A percentile compares a stretch with the other conserved stretches of the same genome.
Conservation (phyloP, 352 stramenopile genomes). For the Phytopythium kandeliae region DNA sequence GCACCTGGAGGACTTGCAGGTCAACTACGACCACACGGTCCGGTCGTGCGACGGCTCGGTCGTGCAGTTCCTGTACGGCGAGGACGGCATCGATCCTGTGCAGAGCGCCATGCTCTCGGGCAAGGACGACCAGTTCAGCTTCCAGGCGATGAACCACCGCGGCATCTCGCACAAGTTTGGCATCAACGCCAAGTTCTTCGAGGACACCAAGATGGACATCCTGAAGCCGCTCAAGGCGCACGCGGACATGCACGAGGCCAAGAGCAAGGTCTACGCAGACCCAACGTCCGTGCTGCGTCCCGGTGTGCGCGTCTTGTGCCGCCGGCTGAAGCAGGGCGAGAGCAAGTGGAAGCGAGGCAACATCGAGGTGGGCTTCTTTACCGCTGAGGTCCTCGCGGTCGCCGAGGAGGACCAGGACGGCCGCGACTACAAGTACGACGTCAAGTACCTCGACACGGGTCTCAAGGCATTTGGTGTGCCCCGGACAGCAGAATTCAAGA, state of each 20-base stretch:
- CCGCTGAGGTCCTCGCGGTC: slow-evolving; percentile 62
- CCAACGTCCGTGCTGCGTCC: slow-evolving; percentile 33
- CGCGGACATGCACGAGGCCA: slow-evolving; percentile 51
- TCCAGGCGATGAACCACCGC: slow-evolving; percentile 95
- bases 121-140: slow-evolving; percentile 90
- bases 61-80: slow-evolving; percentile 99
- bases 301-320: slow-evolving; percentile 57
- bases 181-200: slow-evolving; percentile 85
- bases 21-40: slow-evolving; percentile 99
- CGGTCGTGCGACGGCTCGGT: slow-evolving; percentile 96
- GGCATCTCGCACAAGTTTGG: slow-evolving; percentile 93
- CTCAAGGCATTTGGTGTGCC: slow-evolving; percentile 75
- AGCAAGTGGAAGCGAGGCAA: slow-evolving; percentile 85
- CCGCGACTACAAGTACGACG: slow-evolving; percentile 74
- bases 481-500: slow-evolving; percentile 74
- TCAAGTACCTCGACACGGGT: slow-evolving; percentile 84
- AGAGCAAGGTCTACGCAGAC: slow-evolving; percentile 33
- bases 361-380: slow-evolving; percentile 72
- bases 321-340: slow-evolving; percentile 69
- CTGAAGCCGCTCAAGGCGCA: slow-evolving; percentile 83
- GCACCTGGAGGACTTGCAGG: slow-evolving; percentile 96
- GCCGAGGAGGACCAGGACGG: slow-evolving; percentile 58
- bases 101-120: slow-evolving; percentile 94
- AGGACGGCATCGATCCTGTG: slow-evolving; percentile 98
- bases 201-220: slow-evolving; percentile 87